Conservation (phyloP, 345 rosid genomes). For the Salix udensis region DNA sequence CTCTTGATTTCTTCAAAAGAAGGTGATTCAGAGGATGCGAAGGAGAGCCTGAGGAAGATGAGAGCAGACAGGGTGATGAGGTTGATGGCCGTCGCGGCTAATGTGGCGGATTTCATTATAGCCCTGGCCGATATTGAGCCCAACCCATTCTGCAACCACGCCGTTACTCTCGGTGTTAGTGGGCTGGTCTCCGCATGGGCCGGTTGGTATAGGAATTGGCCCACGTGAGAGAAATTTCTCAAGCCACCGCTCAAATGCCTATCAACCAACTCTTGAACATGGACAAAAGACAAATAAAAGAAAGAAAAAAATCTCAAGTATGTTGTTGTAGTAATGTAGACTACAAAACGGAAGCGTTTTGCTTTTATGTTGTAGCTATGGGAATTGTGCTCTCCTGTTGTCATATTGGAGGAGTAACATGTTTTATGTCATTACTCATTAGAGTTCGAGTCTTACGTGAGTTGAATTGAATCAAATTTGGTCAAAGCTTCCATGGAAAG, state of each 20-base stretch:
- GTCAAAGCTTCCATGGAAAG: neutral
- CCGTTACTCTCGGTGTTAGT: constrained; percentile 70
- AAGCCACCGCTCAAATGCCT: neutral
- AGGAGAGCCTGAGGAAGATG: constrained; percentile 42
- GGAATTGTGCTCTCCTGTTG: neutral
- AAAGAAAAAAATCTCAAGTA: neutral
- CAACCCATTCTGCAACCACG: constrained; percentile 77
- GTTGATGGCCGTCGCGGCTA: constrained; percentile 80
- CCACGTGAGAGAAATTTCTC: constrained; percentile 30
- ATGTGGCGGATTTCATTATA: constrained; percentile 79
- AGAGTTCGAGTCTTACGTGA: neutral
- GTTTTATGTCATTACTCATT: neutral
- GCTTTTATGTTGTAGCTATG: neutral
- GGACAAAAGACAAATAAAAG: neutral
- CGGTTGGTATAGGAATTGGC: constrained; percentile 99
- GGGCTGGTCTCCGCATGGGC: constrained; percentile 98
- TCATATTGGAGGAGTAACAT: neutral
- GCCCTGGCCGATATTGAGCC: constrained; percentile 85
- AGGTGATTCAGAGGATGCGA: constrained; percentile 23
- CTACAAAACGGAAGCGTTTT: neutral
- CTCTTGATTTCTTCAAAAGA: constrained; percentile 30
- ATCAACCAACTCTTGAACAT: neutral
- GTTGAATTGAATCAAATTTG: neutral
- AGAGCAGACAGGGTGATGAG: constrained; percentile 70
- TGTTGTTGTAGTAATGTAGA: neutral